These are phyloP conservation scores for Sphagnum tenellum DNA, from an alignment of 225 moss, liverwort and hornwort genomes.

Conservation along the genomic window DNA sequence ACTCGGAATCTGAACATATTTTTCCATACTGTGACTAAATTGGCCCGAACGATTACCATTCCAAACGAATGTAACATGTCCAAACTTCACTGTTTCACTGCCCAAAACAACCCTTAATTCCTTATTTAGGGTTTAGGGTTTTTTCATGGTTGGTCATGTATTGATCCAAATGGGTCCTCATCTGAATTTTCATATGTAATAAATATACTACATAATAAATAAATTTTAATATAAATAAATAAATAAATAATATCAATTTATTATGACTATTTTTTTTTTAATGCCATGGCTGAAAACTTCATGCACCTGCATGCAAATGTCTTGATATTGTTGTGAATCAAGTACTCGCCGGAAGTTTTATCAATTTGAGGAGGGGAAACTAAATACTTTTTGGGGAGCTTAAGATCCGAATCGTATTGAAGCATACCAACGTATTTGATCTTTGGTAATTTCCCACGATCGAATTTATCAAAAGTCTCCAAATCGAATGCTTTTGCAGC, in stretches of 20 bases:
- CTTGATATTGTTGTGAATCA: constrained; percentile 45
- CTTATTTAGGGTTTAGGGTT: no score
- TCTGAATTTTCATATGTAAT: no score
- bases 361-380: constrained; percentile 64
- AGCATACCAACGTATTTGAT: constrained; percentile 49
- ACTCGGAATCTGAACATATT: constrained; percentile 61
- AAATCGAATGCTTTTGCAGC: constrained; percentile 60
- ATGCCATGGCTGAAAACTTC: no score
- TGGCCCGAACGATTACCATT: constrained; percentile 70
- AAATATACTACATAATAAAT: no score
- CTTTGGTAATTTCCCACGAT: constrained; percentile 55
- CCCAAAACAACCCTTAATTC: neutral
- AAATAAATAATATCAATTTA: no score
- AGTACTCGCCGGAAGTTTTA: constrained; percentile 54
- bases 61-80: constrained; percentile 80
- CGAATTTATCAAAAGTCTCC: constrained; percentile 50
- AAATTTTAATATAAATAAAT: no score
- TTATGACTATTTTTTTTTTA: no score
- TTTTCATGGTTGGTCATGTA: no score
- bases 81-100: constrained; percentile 74
- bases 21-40: constrained; percentile 33
- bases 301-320: constrained; percentile 58
- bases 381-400: constrained; percentile 49
- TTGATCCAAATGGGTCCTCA: neutral
- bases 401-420: constrained; percentile 66